These are phyloP conservation scores for Purpureocillium takamizusanense DNA, from an alignment of 2,329 filamentous ascomycete genomes.

Conservation along the genomic window DNA sequence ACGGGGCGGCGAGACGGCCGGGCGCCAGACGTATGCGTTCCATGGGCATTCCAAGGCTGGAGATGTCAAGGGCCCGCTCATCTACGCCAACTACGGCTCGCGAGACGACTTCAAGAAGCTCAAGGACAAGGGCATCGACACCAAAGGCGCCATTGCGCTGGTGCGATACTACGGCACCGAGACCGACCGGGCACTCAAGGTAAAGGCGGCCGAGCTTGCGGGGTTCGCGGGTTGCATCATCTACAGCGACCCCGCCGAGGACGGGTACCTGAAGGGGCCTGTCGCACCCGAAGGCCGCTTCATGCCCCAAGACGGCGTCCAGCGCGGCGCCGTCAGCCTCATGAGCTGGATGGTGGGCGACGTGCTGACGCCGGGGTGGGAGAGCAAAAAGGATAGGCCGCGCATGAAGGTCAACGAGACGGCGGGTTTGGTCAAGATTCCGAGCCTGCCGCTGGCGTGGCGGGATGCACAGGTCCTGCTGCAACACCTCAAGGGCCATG, in stretches of 20 bases:
- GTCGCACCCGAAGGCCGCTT: conserved; percentile 69
- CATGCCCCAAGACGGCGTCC: conserved; percentile 74
- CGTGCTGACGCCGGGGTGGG: conserved; percentile 82
- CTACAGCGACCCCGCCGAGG: conserved; percentile 82
- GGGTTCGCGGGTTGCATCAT: conserved; percentile 84
- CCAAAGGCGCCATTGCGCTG: conserved; percentile 73
- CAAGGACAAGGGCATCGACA: conserved; percentile 59
- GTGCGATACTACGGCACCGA: conserved; percentile 74
- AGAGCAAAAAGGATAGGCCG: conserved; percentile 56
- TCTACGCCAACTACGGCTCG: conserved; percentile 90
- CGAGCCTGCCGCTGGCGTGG: conserved; percentile 85
- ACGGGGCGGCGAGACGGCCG: conserved; percentile 50
- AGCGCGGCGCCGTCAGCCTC: conserved; percentile 71
- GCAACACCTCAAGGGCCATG: conserved; percentile 65
- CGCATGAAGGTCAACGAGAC: conserved; percentile 63
- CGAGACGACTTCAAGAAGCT: conserved; percentile 72
- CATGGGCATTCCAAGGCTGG: conserved; percentile 85
- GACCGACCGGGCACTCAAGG: conserved; percentile 65
- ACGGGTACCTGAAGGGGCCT: conserved; percentile 67
- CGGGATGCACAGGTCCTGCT: conserved; percentile 76
- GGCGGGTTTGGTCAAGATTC: conserved; percentile 68
- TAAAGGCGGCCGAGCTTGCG: conserved; percentile 81
- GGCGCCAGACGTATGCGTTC: conserved; percentile 68
- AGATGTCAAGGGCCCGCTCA: conserved; percentile 73
- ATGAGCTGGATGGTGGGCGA: conserved; percentile 82